Conservation (phyloP, 1,284 basidiomycete species). For the Cystobasidium slooffiae region DNA sequence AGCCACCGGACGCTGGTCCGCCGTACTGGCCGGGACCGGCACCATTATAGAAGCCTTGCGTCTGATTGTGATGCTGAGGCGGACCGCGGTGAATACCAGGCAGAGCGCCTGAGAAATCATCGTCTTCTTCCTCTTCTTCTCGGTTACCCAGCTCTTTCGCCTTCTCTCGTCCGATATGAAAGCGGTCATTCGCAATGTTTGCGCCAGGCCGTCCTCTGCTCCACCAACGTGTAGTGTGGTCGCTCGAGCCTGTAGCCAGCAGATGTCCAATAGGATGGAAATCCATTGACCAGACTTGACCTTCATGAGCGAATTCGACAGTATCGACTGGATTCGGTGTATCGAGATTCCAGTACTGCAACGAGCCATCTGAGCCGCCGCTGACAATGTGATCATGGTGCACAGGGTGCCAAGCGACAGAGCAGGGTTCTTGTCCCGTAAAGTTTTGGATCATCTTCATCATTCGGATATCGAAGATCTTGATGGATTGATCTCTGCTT, state of each 20-base stretch:
- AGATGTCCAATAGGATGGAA: slow-evolving; percentile 97
- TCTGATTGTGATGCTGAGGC: not conserved
- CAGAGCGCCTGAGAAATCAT: slow-evolving; percentile 39
- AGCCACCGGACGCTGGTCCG: not conserved
- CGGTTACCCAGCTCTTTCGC: slow-evolving; percentile 47
- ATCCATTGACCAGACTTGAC: slow-evolving; percentile 91
- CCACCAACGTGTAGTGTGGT: slow-evolving; percentile 98
- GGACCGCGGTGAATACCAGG: slow-evolving; percentile 24
- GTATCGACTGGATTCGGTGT: slow-evolving; percentile 68
- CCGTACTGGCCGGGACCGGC: not conserved
- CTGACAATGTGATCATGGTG: slow-evolving; percentile 85
- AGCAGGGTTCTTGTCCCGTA: slow-evolving; percentile 96
- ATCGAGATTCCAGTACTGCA: slow-evolving; percentile 87
- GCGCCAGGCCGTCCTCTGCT: slow-evolving; percentile 76
- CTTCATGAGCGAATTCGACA: slow-evolving; percentile 91
- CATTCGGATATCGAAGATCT: slow-evolving; percentile 96
- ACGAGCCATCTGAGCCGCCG: slow-evolving; percentile 89
- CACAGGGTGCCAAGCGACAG: slow-evolving; percentile 91
- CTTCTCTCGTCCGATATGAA: slow-evolving; percentile 51
- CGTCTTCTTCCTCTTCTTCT: slow-evolving; percentile 47
- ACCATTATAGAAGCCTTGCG: not conserved
- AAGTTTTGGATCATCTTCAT: slow-evolving; percentile 93
- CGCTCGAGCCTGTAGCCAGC: slow-evolving; percentile 88
- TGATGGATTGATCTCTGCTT: slow-evolving; percentile 88
- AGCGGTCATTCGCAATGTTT: slow-evolving; percentile 47